Evolutionary conservation across 2,329 filamentous ascomycete species (phyloP).

Genomic region (Alternaria sp.): DNA sequence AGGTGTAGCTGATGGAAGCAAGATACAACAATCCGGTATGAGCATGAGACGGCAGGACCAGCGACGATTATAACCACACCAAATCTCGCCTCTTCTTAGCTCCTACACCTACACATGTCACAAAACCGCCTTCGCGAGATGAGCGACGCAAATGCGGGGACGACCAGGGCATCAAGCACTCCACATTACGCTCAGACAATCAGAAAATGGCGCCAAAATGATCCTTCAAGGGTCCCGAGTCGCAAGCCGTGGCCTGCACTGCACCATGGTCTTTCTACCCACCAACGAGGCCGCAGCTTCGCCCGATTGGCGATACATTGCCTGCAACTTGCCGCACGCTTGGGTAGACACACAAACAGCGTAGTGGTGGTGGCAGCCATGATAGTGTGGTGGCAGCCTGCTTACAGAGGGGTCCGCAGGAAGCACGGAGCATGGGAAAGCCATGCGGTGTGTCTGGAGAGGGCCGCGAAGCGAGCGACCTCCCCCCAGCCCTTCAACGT

Average conservation of each 20-base stretch:
- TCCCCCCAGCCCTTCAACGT: slow-evolving; percentile 21
- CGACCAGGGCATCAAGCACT: slow-evolving; percentile 40
- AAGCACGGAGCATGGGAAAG: slow-evolving; percentile 34
- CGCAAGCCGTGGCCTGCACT: slow-evolving; percentile 22
- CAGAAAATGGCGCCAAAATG: slow-evolving; percentile 32
- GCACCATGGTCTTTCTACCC: slow-evolving; percentile 35
- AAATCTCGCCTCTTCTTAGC: slow-evolving; percentile 34
- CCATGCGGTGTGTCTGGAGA: slow-evolving; percentile 24
- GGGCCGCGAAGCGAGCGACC: slow-evolving; percentile 27
- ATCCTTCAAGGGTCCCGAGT: slow-evolving; percentile 37
- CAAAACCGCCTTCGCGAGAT: slow-evolving; percentile 39
- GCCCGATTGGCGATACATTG: slow-evolving; percentile 36
- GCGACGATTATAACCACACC: slow-evolving; percentile 34
- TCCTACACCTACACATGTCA: slow-evolving; percentile 19
- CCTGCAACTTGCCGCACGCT: slow-evolving; percentile 33
- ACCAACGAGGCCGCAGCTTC: slow-evolving; percentile 17
- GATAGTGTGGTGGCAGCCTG: slow-evolving; percentile 25
- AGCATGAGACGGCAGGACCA: slow-evolving; percentile 21
- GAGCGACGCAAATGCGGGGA: slow-evolving; percentile 48
- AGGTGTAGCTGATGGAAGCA: slow-evolving; percentile 6
- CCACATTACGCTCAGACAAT: slow-evolving; percentile 44
- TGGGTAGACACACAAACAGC: slow-evolving; percentile 13
- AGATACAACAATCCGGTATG: slow-evolving; percentile 1
- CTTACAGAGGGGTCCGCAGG: slow-evolving; percentile 41
- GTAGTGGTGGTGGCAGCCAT: slow-evolving; percentile 30